Conservation (phyloP, 129 eudicot genomes). For the Tagetes patula region DNA sequence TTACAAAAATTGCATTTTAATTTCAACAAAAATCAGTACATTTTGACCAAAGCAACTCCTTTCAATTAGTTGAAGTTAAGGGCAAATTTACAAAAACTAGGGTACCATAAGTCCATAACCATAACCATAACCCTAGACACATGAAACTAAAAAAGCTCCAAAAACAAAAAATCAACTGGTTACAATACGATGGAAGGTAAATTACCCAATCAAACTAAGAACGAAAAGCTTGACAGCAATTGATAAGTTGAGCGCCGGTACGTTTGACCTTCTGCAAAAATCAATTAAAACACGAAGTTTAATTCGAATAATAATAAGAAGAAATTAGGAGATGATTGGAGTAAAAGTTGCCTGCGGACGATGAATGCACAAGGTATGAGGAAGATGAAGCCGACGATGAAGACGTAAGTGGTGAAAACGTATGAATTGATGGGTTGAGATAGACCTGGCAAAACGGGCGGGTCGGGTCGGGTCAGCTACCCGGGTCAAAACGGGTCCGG, state of each 20-base stretch:
- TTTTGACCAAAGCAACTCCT: background rate
- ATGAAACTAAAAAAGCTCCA: conserved; percentile 1
- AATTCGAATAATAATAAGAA: background rate
- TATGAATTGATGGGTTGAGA: conserved; percentile 23
- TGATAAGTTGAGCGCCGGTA: conserved; percentile 26
- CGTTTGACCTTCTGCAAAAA: conserved; percentile 32
- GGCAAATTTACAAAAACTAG: background rate
- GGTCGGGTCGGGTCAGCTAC: no score
- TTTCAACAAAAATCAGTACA: background rate
- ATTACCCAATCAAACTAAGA: conserved; percentile 40
- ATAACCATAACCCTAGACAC: background rate
- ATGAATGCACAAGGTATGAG: conserved; percentile 40
- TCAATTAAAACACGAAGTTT: background rate
- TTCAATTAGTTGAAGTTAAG: background rate
- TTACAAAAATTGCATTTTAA: background rate
- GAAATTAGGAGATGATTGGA: background rate
- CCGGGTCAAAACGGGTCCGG: no score
- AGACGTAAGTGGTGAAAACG: conserved; percentile 43
- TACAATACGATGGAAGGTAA: background rate
- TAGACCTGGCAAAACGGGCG: no score
- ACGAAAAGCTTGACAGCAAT: conserved; percentile 31
- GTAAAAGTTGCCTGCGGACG: conserved; percentile 17
- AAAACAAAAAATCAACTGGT: background rate
- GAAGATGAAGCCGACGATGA: conserved; percentile 34
- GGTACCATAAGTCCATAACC: background rate